These are phyloP conservation scores for Talaromyces sp. DNA, from an alignment of 2,329 filamentous ascomycete species.

Conservation along the genomic window DNA sequence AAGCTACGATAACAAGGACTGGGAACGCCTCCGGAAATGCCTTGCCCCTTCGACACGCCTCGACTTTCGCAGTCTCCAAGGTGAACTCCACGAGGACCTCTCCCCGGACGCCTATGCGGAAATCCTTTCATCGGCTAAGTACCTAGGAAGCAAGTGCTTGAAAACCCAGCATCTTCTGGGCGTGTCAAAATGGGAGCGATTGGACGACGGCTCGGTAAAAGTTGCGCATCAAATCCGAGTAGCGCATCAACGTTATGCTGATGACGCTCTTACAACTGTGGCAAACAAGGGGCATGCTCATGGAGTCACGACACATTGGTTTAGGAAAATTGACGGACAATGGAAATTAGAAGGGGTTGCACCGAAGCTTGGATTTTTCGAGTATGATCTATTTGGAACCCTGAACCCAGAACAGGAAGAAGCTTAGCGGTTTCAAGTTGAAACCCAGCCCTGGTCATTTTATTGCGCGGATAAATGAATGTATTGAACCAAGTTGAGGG, in stretches of 20 bases:
- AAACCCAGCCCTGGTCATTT: background rate
- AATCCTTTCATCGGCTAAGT: background rate
- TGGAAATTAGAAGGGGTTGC: conserved; percentile 4
- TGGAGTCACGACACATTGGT: background rate
- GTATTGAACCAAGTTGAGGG: background rate
- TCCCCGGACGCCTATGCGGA: background rate
- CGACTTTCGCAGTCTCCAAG: background rate
- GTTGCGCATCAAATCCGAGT: background rate
- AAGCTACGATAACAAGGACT: conserved; percentile 4
- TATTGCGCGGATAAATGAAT: background rate
- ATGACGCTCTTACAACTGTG: background rate
- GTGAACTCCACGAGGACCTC: background rate
- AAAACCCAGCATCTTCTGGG: conserved; percentile 1
- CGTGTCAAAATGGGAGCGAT: background rate
- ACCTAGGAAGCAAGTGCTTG: background rate
- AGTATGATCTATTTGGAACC: background rate
- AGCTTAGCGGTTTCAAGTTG: background rate
- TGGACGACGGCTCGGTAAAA: background rate
- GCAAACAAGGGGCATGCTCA: conserved; percentile 2
- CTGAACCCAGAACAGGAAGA: background rate
- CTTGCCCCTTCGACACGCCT: background rate
- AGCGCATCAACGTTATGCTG: background rate
- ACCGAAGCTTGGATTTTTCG: background rate
- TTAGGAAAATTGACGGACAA: background rate
- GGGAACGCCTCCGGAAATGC: background rate